Evolutionary conservation across 768 basidiomycete genomes (phyloP).

Genomic region (Boletus coccyginus): DNA sequence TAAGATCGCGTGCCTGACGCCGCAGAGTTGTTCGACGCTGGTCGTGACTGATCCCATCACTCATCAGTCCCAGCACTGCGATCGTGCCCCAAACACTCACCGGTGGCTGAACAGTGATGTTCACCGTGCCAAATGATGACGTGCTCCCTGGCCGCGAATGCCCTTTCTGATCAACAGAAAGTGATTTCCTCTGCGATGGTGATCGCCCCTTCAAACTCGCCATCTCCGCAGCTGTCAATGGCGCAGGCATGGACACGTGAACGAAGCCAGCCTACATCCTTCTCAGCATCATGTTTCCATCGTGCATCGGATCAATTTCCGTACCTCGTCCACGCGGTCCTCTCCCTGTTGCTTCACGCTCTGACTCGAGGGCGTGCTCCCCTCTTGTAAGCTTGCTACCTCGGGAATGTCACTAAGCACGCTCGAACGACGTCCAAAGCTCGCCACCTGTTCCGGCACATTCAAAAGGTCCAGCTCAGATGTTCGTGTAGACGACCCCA

Average conservation of each 20-base stretch:
- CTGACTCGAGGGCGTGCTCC: constrained; percentile 16
- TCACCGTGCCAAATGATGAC: constrained; percentile 31
- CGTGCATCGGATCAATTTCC: constrained; percentile 1
- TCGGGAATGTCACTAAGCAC: constrained; percentile 59
- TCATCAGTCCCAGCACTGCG: constrained; percentile 1
- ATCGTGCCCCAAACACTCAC: constrained; percentile 16
- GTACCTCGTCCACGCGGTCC: constrained; percentile 36
- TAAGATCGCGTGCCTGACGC: constrained; percentile 24
- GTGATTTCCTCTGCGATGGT: constrained; percentile 5
- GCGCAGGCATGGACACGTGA: constrained; percentile 34
- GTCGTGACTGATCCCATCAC: constrained; percentile 33
- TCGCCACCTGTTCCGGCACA: constrained; percentile 35
- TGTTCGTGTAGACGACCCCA: constrained; percentile 45
- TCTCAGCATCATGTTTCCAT: constrained; percentile 14
- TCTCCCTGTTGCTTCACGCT: constrained; percentile 37
- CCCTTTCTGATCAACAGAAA: constrained; percentile 23
- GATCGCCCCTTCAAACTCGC: constrained; percentile 19
- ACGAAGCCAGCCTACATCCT: constrained; percentile 30
- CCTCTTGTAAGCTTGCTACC: constrained; percentile 41
- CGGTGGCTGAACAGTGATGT: constrained; percentile 33
- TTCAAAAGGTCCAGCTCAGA: constrained; percentile 55
- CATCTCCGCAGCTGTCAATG: constrained; percentile 25
- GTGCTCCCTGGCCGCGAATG: constrained; percentile 28
- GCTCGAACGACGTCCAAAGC: constrained; percentile 30
- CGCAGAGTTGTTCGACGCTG: constrained; percentile 36